phyloP scores from a whole-genome alignment of 371 early-diverging fungal species.

The Lichtheimia ornata region DNA sequence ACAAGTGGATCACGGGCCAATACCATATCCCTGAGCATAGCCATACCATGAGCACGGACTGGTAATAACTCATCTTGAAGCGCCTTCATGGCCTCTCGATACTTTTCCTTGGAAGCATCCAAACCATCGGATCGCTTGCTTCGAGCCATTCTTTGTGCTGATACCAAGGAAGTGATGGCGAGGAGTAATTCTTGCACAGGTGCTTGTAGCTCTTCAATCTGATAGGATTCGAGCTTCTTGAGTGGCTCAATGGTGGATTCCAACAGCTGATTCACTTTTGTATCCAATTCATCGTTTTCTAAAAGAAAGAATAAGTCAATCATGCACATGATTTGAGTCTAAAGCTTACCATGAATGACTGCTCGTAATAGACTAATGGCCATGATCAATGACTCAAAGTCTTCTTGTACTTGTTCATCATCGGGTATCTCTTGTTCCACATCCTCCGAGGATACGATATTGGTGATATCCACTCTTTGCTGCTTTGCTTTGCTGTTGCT shows the following conservation, averaged over 20 bases:
- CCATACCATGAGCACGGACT: constrained; percentile 86
- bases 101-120: constrained; percentile 54
- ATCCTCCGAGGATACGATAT: constrained; percentile 36
- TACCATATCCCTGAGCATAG: constrained; percentile 77
- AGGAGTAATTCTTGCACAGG: constrained; percentile 62
- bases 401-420: constrained; percentile 60
- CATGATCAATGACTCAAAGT: constrained; percentile 39
- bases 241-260: constrained; percentile 55
- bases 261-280: constrained; percentile 50
- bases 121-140: constrained; percentile 22
- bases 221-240: constrained; percentile 54
- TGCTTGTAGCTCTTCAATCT: constrained; percentile 51
- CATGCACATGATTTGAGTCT: not conserved
- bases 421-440: constrained; percentile 36
- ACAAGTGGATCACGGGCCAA: constrained; percentile 61
- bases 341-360: constrained; percentile 45
- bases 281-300: constrained; percentile 57
- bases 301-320: not conserved
- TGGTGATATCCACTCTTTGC: constrained; percentile 29
- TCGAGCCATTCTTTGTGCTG: constrained; percentile 31
- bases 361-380: constrained; percentile 49
- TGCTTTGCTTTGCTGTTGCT: not conserved
- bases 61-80: constrained; percentile 80
- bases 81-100: constrained; percentile 77
- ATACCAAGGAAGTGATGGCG: constrained; percentile 47